Evolutionary conservation across 2,329 filamentous ascomycete species (phyloP), one percentile per base, ranked within the genome.

Genomic region (Cyphellophora attinorum): DNA sequence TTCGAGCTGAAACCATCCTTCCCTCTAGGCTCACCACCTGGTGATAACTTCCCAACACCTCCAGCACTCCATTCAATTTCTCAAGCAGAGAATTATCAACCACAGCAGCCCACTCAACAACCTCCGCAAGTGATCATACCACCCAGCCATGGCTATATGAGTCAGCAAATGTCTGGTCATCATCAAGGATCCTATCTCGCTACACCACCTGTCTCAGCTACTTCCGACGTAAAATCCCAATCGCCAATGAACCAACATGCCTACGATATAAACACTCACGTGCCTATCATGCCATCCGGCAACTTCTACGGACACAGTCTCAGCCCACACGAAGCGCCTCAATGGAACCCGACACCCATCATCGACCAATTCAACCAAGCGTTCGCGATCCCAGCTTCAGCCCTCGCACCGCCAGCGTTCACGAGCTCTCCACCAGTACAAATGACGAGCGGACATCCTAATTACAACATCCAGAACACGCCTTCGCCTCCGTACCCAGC

Each of bases 341-440:
- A 68, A 71, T 94, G 86, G 86, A 93, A 94, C 51, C 88, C 86
- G 15, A 74, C 82, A 19, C 75, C 81, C 39, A 85, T 94, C 36
- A 43, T 51, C 31, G 93, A 88, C 59, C 85, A 94, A 67, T 96
- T 89, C 88, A 88, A 93, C 60, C 79, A 82, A 53, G 88, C 89
- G 46, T 96, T 95, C 64, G 84, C 85, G 67, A 83, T 79, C 58
- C 76, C 75, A 40, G 60, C 64, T 47, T 58, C 61, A 8, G 36
- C 43, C 11, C 42, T 51, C 11, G 45, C 41, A 11, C 42, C 48
- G 6, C 16, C 33, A 23, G 18, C 17, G 28, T 11, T 5, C 36
- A 36, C 19, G 33, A 19, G 15, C 12, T 27, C 27, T 8, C 21
- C 21, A n/a, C 19, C 37, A 14, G 33, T 28, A 13, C 33, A 28